These are phyloP conservation scores for Mycena galopus DNA, from an alignment of 768 basidiomycete species.

Conservation along the genomic window DNA sequence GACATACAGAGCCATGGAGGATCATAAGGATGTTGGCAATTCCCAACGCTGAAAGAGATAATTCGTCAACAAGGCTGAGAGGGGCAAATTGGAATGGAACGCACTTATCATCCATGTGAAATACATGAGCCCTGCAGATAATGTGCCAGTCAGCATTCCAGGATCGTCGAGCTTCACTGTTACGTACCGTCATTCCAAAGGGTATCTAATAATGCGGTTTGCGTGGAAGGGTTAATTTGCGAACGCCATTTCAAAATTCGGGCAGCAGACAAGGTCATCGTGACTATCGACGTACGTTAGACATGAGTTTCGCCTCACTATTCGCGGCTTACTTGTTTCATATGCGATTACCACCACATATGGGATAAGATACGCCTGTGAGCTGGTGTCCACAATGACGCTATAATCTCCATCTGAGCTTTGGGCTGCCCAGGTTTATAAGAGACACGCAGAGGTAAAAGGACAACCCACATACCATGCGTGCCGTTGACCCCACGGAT, in stretches of 20 bases:
- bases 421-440: background rate
- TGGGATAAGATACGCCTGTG: conserved; percentile 22
- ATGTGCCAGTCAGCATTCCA: background rate
- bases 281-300: conserved; percentile 4
- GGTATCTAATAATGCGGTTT: conserved; percentile 29
- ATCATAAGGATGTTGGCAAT: conserved; percentile 29
- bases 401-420: conserved; percentile 1
- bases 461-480: conserved; percentile 1
- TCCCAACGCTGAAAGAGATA: background rate
- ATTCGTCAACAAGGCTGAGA: background rate
- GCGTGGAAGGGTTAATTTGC: conserved; percentile 13
- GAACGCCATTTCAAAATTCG: conserved; percentile 29
- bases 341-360: conserved; percentile 27
- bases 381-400: background rate
- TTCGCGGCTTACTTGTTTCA: conserved; percentile 23
- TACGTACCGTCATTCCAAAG: conserved; percentile 33
- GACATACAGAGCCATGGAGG: conserved; percentile 10
- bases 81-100: background rate
- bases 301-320: background rate
- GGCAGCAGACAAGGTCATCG: conserved; percentile 19
- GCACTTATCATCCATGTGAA: conserved; percentile 33
- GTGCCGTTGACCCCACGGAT: conserved; percentile 9
- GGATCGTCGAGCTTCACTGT: background rate
- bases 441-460: background rate
- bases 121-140: conserved; percentile 25